Conservation (phyloP, 208 protist genomes). For the Dictyostelium gargantuum region DNA sequence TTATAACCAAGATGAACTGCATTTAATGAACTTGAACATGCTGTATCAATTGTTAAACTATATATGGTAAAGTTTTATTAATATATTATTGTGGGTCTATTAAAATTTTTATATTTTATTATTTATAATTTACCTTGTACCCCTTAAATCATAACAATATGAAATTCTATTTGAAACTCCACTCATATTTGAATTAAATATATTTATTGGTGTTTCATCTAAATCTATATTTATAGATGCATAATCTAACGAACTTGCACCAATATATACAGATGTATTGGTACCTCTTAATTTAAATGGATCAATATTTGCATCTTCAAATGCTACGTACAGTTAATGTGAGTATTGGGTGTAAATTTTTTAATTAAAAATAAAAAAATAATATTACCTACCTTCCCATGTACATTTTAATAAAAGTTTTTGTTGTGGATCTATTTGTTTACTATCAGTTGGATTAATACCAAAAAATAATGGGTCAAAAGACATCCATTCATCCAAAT, state of each 20-base stretch:
- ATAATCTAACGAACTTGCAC: conserved; percentile 67
- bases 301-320: conserved; percentile 72
- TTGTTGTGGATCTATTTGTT: conserved; percentile 74
- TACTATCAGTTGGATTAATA: conserved; percentile 58
- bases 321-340: too few species aligned
- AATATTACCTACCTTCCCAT: conserved; percentile 23
- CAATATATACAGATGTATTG: conserved; percentile 70
- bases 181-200: not conserved
- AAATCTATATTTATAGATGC: not conserved
- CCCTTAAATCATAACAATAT: conserved; percentile 83
- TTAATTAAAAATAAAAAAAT: too few species aligned
- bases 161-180: conserved; percentile 78
- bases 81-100: too few species aligned
- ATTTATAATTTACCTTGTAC: conserved; percentile 76
- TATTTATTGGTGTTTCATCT: not conserved
- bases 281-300: conserved; percentile 46
- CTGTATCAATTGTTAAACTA: conserved; percentile 86
- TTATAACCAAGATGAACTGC: conserved; percentile 75
- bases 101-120: not conserved
- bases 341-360: too few species aligned
- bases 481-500: conserved; percentile 14
- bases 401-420: conserved; percentile 62
- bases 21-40: conserved; percentile 86
- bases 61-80: too few species aligned
- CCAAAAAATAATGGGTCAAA: conserved; percentile 76